Evolutionary conservation across 139 green algal species (phyloP).

Genomic region (Coccomyxa sp.): DNA sequence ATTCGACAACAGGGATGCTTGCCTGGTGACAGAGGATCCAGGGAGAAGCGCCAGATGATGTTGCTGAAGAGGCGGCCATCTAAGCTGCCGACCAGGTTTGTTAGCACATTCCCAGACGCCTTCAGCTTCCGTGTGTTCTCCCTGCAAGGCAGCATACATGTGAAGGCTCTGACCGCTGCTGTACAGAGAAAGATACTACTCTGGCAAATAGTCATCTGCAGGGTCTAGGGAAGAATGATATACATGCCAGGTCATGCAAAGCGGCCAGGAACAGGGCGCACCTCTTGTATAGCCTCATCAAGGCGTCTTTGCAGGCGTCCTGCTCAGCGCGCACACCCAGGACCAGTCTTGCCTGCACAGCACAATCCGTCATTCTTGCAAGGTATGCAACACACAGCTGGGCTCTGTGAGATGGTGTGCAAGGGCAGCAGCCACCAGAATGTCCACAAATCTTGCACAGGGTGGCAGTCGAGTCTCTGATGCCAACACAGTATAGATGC

Average conservation of each 20-base stretch:
- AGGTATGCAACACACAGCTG: not conserved
- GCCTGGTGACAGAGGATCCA: not conserved
- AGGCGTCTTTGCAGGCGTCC: slow-evolving; percentile 2
- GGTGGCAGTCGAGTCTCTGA: not conserved
- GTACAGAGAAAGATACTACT: not conserved
- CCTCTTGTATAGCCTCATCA: slow-evolving; percentile 10
- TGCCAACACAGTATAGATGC: not conserved
- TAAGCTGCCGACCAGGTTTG: slow-evolving; percentile 2
- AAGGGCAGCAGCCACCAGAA: not conserved
- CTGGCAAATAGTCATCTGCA: not conserved
- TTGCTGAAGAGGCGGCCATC: slow-evolving; percentile 18
- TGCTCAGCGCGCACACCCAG: slow-evolving; percentile 19
- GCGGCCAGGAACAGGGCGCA: not conserved
- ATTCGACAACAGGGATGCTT: not conserved
- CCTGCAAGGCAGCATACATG: not conserved
- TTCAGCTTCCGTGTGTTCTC: not conserved
- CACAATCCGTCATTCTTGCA: not conserved
- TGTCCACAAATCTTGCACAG: not conserved
- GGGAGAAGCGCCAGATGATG: slow-evolving; percentile 25
- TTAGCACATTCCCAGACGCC: slow-evolving; percentile 14
- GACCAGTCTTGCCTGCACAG: slow-evolving; percentile 4
- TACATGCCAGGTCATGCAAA: not conserved
- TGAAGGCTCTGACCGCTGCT: not conserved
- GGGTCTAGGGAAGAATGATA: not conserved
- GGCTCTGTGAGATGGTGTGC: not conserved